Evolutionary conservation across 2,329 filamentous ascomycete species (phyloP), one percentile per base, ranked within the genome.

Genomic region (Aspergillus puulaauensis): DNA sequence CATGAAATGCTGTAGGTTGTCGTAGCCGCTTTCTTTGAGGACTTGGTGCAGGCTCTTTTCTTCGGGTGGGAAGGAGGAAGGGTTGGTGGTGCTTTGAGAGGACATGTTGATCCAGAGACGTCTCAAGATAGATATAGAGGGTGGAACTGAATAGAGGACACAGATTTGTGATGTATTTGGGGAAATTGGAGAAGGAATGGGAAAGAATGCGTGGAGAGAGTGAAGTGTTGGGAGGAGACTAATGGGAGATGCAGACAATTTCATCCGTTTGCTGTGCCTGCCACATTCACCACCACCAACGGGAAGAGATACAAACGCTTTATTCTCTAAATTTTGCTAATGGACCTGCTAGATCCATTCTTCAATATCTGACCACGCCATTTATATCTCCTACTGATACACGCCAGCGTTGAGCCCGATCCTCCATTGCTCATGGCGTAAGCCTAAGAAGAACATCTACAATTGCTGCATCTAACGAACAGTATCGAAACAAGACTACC

Each of bases 1-100:
- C 55, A 57, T 58, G 21, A 62, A 58, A 2, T 59, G 19, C 17
- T 52, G 23, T 41, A 59, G 35, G 40, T 43, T 44, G n/a, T 50
- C 21, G 39, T 45, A 59, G 12, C 53, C 60, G 14, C 27, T 19
- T 21, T 64, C 57, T 47, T 54, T 54, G 23, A 57, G 12, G 31
- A 43, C 23, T 15, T 47, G 31, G 33, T 46, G 24, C 6, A 54
- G 31, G 43, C 46, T 57, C 35, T 50, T 54, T n/a, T 59, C 39
- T 15, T 56, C 37, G 24, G 52, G 54, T 8, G 40, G 37, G 19
- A 49, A 39, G 37, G 46, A 21, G 37, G 24, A 37, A 8, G 49
- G n/a, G 15, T 39, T 31, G 15, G 37, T 15, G 14, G 23, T 37
- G 31, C 31, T 15, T 48, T 57, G 27, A 4, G 54, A 43, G 12